These are phyloP conservation scores for Backusella circina DNA, from an alignment of 192 early-diverging fungal species.

Conservation along the genomic window DNA sequence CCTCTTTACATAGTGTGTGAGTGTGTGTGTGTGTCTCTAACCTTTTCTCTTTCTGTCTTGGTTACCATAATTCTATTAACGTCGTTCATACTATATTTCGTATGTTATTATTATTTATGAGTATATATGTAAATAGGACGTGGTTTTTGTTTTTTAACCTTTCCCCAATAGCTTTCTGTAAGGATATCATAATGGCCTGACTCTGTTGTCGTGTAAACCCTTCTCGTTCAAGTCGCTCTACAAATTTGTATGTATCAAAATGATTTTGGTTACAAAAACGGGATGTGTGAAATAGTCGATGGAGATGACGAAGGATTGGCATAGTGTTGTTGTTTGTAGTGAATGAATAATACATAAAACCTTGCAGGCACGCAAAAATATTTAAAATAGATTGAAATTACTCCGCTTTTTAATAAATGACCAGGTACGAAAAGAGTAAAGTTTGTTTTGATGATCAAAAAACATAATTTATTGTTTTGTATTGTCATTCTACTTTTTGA, in stretches of 20 bases:
- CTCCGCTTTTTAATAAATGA: background rate
- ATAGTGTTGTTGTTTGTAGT: too few species aligned
- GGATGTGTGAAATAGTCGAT: background rate
- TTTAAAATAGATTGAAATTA: background rate
- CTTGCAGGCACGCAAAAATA: background rate
- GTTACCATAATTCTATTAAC: constrained; percentile 66
- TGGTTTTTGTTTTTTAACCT: constrained; percentile 39
- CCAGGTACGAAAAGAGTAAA: background rate
- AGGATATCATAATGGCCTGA: constrained; percentile 70
- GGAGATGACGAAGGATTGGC: background rate
- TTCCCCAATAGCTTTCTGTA: constrained; percentile 68
- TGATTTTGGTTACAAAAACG: constrained; percentile 32
- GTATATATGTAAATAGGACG: background rate
- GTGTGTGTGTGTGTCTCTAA: too few species aligned
- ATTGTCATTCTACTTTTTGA: too few species aligned
- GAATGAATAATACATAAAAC: background rate
- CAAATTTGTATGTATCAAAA: constrained; percentile 84
- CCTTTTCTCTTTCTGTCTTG: constrained; percentile 79
- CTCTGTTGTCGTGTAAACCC: constrained; percentile 70
- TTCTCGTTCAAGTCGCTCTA: constrained; percentile 64
- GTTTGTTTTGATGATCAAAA: too few species aligned
- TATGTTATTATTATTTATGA: background rate
- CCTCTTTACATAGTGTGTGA: too few species aligned
- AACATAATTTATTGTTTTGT: too few species aligned
- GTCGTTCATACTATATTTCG: constrained; percentile 51